phyloP scores from a whole-genome alignment of 1,139 yeast genomes.

The Kodamaea derodonti region DNA sequence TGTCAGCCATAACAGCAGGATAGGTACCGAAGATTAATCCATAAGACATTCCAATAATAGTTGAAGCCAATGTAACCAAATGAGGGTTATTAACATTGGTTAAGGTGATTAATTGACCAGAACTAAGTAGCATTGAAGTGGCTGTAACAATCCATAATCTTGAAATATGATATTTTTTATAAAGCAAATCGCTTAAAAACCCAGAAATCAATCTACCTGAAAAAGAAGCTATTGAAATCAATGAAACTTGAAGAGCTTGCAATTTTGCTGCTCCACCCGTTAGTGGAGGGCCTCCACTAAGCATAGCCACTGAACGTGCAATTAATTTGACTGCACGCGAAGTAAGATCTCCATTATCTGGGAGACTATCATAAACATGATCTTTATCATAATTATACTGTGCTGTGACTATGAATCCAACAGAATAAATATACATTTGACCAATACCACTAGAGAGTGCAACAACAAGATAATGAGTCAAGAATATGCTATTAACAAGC shows the following conservation, averaged over 20 bases:
- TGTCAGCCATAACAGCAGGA: constrained; percentile 46
- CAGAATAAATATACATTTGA: constrained; percentile 43
- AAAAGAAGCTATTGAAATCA: constrained; percentile 40
- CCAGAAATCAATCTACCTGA: constrained; percentile 39
- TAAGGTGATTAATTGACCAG: constrained; percentile 31
- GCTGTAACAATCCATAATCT: constrained; percentile 37
- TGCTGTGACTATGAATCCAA: constrained; percentile 43
- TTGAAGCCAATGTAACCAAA: constrained; percentile 30
- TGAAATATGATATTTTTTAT: constrained; percentile 31
- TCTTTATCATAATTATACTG: constrained; percentile 26
- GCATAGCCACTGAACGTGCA: constrained; percentile 4
- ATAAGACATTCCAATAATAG: constrained; percentile 35
- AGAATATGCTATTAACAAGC: constrained; percentile 23
- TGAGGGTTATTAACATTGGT: constrained; percentile 24
- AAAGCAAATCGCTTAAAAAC: constrained; percentile 33
- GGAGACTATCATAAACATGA: neutral
- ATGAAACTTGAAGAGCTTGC: constrained; percentile 45
- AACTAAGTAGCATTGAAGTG: constrained; percentile 25
- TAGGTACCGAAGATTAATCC: constrained; percentile 43
- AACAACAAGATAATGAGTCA: constrained; percentile 33
- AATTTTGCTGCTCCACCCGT: constrained; percentile 25
- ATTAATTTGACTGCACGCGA: constrained; percentile 1
- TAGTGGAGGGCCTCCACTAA: constrained; percentile 9
- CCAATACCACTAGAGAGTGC: constrained; percentile 36
- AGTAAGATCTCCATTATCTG: neutral